These are phyloP conservation scores for Pseudovirgaria hyperparasitica DNA, from an alignment of 2,329 filamentous ascomycete genomes.

Conservation along the genomic window DNA sequence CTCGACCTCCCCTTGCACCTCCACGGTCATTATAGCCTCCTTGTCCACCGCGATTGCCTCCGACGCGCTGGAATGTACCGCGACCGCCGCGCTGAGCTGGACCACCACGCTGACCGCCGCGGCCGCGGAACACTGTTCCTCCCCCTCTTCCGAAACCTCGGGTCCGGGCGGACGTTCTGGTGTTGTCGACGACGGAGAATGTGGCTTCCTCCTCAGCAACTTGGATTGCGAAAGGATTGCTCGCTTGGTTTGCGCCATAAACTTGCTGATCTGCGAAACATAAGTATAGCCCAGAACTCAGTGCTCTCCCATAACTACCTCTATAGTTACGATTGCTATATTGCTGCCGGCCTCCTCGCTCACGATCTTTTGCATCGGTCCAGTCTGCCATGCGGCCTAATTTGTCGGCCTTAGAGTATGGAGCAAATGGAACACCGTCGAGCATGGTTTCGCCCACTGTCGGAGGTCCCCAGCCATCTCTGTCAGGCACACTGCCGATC, in stretches of 20 bases:
- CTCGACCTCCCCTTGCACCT: constrained; percentile 55
- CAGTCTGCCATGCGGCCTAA: constrained; percentile 98
- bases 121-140: constrained; percentile 75
- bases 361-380: constrained; percentile 78
- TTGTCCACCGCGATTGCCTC: constrained; percentile 53
- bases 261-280: constrained; percentile 73
- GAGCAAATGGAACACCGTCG: constrained; percentile 91
- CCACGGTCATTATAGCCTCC: constrained; percentile 56
- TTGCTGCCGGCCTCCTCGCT: constrained; percentile 70
- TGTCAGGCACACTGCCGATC: constrained; percentile 32
- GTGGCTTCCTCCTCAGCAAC: constrained; percentile 89
- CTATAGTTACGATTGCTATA: constrained; percentile 81
- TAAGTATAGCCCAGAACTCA: constrained; percentile 2
- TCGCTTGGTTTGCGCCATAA: constrained; percentile 79
- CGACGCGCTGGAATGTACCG: constrained; percentile 60
- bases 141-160: constrained; percentile 74
- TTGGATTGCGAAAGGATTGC: constrained; percentile 71
- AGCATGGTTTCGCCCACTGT: constrained; percentile 76
- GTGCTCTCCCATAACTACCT: constrained; percentile 41
- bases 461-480: constrained; percentile 64
- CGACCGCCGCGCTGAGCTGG: constrained; percentile 59
- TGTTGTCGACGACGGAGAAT: constrained; percentile 97
- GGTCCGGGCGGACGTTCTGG: constrained; percentile 70
- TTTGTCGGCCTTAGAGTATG: constrained; percentile 98
- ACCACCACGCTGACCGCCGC: constrained; percentile 59